Evolutionary conservation across 768 basidiomycete species (phyloP), one percentile per base, ranked within the genome.

Genomic region (Kwoniella europaea): DNA sequence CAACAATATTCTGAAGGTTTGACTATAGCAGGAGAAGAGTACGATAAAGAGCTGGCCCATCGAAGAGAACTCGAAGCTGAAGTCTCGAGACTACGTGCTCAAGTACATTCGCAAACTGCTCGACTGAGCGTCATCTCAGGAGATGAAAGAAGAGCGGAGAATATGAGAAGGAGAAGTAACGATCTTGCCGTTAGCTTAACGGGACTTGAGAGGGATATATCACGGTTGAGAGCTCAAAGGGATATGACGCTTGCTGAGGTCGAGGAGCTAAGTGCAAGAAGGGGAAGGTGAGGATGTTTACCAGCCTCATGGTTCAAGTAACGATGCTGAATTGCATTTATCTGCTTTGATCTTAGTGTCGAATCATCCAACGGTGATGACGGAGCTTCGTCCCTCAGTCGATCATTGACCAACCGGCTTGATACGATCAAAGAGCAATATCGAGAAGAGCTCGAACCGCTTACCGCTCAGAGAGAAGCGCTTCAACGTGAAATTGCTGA

Each of bases 241-340:
- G 97, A 98, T 76, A 88, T 98, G 85, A 88, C 92, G 12, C 84
- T 98, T 68, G 94, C 94, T 0, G 96, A 99, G 82, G 89, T 98
- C 46, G 94, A 96, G 79, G 94, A 98, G 84, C 86, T 99, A 43
- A 88, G 89, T 20, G 88, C 88, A 20, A 88, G 88, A 0, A 59
- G 77, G 16, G 92, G 89, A 80, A 89, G 88, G 94, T 94, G 75
- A 60, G 87, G 85, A 5, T 50, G 6, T 50, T 2, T 50, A 50
- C 10, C 44, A 50, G 2, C 2, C 6, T 13, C 35, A 35, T 35
- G 35, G 35, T 35, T 35, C 35, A 7, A 35, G 35, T 35, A 7
- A 35, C 35, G 35, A 35, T 35, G 35, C 12, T 50, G 46, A 50
- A 50, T 15, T 15, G 16, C 46, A 7, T 10, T n/a, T 24, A 22